Evolutionary conservation across 257 asterid genomes (phyloP).

Genomic region (Nicotiana undulata): DNA sequence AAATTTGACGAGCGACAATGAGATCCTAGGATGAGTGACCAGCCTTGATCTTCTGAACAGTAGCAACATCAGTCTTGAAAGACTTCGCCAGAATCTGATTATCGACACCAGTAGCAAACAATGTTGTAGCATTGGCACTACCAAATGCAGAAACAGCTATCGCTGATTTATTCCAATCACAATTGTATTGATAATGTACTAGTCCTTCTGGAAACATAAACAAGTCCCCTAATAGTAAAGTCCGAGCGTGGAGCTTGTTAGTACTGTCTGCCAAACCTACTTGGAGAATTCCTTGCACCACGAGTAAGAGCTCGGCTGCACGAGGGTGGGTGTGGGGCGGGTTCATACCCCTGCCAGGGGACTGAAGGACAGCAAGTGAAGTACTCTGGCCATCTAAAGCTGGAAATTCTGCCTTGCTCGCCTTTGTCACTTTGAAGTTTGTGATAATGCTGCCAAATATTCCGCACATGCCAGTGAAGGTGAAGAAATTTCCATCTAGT

Average conservation of each 20-base stretch:
- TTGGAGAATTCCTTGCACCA: slow-evolving; percentile 13
- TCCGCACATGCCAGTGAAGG: not conserved
- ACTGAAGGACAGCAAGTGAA: slow-evolving; percentile 18
- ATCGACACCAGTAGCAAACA: slow-evolving; percentile 12
- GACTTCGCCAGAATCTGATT: not conserved
- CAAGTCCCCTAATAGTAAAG: slow-evolving; percentile 6
- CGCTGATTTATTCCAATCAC: not conserved
- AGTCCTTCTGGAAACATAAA: not conserved
- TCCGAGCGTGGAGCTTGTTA: slow-evolving; percentile 6
- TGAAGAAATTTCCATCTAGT: not conserved
- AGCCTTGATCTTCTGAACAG: not conserved
- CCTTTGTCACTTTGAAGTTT: not conserved
- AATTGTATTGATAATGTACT: not conserved
- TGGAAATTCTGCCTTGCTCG: not conserved
- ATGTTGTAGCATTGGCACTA: not conserved
- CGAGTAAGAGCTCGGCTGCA: slow-evolving; percentile 7
- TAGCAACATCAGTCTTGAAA: not conserved
- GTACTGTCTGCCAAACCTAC: slow-evolving; percentile 18
- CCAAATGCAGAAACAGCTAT: slow-evolving; percentile 19
- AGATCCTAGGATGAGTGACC: not conserved
- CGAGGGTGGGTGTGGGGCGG: slow-evolving; percentile 5
- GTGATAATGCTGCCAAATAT: not conserved
- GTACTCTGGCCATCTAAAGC: slow-evolving; percentile 23
- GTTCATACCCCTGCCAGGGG: slow-evolving; percentile 10
- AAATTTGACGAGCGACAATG: too few relatives aligned